Evolutionary conservation across 345 rosid species (phyloP).

Genomic region (Physaria fendleri): DNA sequence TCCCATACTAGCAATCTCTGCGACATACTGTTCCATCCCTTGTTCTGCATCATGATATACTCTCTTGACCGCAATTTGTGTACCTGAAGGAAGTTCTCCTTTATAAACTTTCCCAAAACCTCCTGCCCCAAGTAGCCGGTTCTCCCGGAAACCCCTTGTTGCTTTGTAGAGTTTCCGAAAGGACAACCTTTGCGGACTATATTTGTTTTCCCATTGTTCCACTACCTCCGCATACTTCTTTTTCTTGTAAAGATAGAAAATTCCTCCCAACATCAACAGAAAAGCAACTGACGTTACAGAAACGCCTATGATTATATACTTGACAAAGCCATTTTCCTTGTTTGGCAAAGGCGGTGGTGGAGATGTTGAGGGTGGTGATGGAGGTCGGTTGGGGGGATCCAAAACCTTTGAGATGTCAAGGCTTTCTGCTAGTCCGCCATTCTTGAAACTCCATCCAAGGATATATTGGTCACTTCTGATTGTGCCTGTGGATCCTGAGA

Average conservation of each 20-base stretch:
- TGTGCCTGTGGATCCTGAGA: constrained; percentile 45
- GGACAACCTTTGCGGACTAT: constrained; percentile 24
- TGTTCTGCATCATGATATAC: neutral
- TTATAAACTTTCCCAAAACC: constrained; percentile 22
- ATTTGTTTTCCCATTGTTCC: constrained; percentile 25
- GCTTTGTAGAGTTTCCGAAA: constrained; percentile 24
- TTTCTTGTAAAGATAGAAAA: constrained; percentile 17
- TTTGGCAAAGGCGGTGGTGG: too few relatives aligned
- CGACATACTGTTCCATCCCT: constrained; percentile 36
- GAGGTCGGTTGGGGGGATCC: neutral
- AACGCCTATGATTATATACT: neutral
- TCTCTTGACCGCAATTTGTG: neutral
- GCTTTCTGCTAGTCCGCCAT: constrained; percentile 26
- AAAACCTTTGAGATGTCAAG: constrained; percentile 35
- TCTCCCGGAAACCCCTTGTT: constrained; percentile 24
- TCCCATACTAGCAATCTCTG: constrained; percentile 37
- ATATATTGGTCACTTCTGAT: neutral
- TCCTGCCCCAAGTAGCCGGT: constrained; percentile 21
- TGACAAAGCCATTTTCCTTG: too few relatives aligned
- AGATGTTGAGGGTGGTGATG: neutral
- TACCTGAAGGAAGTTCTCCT: constrained; percentile 26
- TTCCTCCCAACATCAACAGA: neutral
- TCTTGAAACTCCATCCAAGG: constrained; percentile 12
- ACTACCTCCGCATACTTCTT: constrained; percentile 17
- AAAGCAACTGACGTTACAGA: neutral